Evolutionary conservation across 2,329 filamentous ascomycete genomes (phyloP), one percentile per base, ranked within the genome.

Genomic region (Neonectria neomacrospora): DNA sequence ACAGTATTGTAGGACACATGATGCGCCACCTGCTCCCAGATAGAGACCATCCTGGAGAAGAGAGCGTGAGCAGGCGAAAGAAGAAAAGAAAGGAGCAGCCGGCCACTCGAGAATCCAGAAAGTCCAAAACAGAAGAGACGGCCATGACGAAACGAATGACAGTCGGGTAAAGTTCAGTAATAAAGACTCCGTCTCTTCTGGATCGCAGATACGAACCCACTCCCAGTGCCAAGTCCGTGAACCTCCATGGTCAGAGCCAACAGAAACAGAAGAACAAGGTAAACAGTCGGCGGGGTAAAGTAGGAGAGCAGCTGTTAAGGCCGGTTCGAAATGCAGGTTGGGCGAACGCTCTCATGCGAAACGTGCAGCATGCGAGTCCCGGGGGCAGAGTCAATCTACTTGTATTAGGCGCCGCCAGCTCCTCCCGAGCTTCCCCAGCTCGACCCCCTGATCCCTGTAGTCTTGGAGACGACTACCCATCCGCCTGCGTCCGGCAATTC

Each of bases 281-380:
- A 58, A 71, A 68, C 65, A 70, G 4, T 23, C 44, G 22, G 3
- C n/a, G 11, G n/a, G 48, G 26, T 11, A 61, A 65, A 72, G 42
- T 45, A 41, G 45, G 28, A 45, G 59, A 12, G 26, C 1, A 9
- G 26, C 22, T 68, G 69, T 71, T 71, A 71, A 58, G 47, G 26
- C 22, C 34, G 23, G 14, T 53, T 55, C 52, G 44, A 32, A 62
- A 54, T 67, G 69, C 66, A 71, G 34, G 67, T 67, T 71, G 63
- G 69, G 67, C 8, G 2, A 37, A 32, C 32, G 39, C 28, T 55
- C 45, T 61, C 39, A 61, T 47, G 48, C 60, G 67, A 72, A 71
- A 71, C 68, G n/a, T n/a, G 28, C 54, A 30, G 54, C 45, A 51
- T n/a, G 32, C 28, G 22, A 14, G 47, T 6, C 10, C n/a, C 5